Conservation (phyloP, 1,139 yeast genomes). For the Debaryomycetaceae sp. region DNA sequence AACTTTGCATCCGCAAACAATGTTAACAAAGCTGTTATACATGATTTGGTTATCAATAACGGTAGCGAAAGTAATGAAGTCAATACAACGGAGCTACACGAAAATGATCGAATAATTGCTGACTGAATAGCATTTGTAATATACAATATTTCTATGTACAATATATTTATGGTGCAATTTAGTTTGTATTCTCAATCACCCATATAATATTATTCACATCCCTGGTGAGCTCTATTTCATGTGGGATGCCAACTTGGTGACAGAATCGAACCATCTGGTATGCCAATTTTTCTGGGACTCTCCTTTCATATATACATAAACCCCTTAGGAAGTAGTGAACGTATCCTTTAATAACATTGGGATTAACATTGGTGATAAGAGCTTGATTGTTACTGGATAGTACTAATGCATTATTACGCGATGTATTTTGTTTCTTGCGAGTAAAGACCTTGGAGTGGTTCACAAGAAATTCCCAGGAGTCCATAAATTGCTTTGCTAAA, state of each 20-base stretch:
- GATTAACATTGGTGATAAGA: constrained; percentile 8
- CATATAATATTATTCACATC: constrained; percentile 32
- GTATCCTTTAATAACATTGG: constrained; percentile 13
- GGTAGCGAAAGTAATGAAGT: constrained; percentile 7
- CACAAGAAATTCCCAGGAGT: constrained; percentile 32
- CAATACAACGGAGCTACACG: background rate
- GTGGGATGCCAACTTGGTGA: constrained; percentile 22
- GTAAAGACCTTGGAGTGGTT: constrained; percentile 14
- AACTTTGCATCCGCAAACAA: constrained; percentile 18
- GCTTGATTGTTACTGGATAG: background rate
- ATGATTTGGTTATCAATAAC: constrained; percentile 27
- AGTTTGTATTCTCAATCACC: constrained; percentile 19
- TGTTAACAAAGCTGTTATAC: constrained; percentile 32
- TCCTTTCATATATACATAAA: constrained; percentile 27
- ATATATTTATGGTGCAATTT: constrained; percentile 3
- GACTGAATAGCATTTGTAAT: constrained; percentile 1
- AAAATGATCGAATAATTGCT: constrained; percentile 1
- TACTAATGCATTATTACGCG: constrained; percentile 1
- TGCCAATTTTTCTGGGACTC: constrained; percentile 30
- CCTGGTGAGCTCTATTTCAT: constrained; percentile 15
- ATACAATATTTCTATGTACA: constrained; percentile 1
- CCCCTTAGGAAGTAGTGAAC: constrained; percentile 29
- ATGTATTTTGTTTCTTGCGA: background rate
- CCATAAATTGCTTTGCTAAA: constrained; percentile 32
- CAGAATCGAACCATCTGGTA: constrained; percentile 29